Evolutionary conservation across 805 yeast species (phyloP).

Genomic region (Metschnikowia continentalis): DNA sequence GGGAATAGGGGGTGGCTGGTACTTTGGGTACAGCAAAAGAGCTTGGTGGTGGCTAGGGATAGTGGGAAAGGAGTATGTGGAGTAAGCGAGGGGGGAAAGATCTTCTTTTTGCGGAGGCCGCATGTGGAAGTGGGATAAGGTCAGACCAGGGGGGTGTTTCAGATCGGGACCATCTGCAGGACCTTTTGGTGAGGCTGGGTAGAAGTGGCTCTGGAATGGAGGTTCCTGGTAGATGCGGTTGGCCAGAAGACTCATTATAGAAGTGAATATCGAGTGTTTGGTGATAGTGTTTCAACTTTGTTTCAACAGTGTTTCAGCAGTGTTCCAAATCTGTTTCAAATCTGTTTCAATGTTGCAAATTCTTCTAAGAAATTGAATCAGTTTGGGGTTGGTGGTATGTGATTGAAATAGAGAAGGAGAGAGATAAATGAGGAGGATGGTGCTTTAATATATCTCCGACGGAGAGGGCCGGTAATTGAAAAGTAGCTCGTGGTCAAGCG

Average conservation of each 20-base stretch:
- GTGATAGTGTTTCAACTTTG: no score
- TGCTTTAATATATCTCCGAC: background rate
- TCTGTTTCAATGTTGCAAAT: no score
- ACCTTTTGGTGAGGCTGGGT: background rate
- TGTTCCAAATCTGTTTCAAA: no score
- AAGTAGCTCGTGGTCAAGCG: background rate
- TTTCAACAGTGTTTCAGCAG: no score
- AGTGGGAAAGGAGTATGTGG: background rate
- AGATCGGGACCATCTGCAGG: background rate
- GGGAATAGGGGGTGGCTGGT: slow-evolving; percentile 1
- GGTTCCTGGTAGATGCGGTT: background rate
- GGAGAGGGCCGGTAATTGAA: slow-evolving; percentile 2
- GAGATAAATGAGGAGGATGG: background rate
- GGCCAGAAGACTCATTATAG: background rate
- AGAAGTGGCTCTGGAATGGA: background rate
- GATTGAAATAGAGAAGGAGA: background rate
- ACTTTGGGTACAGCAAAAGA: background rate
- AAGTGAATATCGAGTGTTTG: background rate
- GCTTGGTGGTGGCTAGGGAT: background rate
- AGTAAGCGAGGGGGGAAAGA: slow-evolving; percentile 8
- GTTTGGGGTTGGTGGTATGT: no score
- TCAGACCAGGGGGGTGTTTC: background rate
- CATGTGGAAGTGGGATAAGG: background rate
- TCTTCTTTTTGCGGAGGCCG: slow-evolving; percentile 3
- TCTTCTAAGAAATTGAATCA: no score